Conservation (phyloP, 768 basidiomycete genomes). For the Peribolospora baueri region DNA sequence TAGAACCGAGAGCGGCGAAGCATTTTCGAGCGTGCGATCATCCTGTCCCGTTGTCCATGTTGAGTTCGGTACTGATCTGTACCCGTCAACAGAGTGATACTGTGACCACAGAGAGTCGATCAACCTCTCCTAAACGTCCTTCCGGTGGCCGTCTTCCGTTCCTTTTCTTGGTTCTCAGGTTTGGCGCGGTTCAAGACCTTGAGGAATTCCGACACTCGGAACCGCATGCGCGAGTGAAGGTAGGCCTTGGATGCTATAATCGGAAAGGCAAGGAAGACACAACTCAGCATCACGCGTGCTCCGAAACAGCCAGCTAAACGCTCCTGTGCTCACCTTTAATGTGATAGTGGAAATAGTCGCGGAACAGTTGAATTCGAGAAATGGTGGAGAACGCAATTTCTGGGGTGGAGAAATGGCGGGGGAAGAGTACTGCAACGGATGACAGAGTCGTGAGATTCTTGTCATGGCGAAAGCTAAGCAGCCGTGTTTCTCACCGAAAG, state of each 20-base stretch:
- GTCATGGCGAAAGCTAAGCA: background rate
- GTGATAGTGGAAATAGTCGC: slow-evolving; percentile 97
- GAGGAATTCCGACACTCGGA: slow-evolving; percentile 69
- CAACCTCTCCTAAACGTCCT: slow-evolving; percentile 6
- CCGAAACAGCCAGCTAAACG: background rate
- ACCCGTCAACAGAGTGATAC: background rate
- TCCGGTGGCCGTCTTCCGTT: slow-evolving; percentile 71
- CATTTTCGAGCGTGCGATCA: no score
- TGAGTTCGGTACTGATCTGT: no score
- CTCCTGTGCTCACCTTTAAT: slow-evolving; percentile 38
- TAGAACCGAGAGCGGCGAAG: no score
- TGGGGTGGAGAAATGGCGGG: slow-evolving; percentile 67
- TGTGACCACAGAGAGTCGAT: background rate
- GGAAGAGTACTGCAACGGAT: slow-evolving; percentile 46
- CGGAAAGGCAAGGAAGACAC: slow-evolving; percentile 1
- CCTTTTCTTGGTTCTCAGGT: slow-evolving; percentile 49
- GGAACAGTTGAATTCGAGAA: slow-evolving; percentile 85
- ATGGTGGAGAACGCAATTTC: slow-evolving; percentile 50
- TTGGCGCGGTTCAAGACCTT: slow-evolving; percentile 79
- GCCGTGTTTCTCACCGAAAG: slow-evolving; percentile 31
- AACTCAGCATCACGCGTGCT: background rate
- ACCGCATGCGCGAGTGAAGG: slow-evolving; percentile 92
- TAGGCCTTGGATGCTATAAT: slow-evolving; percentile 64
- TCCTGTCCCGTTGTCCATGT: no score
- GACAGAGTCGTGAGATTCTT: background rate